Evolutionary conservation across 768 basidiomycete species (phyloP).

Genomic region (Nidularia pulvinata): DNA sequence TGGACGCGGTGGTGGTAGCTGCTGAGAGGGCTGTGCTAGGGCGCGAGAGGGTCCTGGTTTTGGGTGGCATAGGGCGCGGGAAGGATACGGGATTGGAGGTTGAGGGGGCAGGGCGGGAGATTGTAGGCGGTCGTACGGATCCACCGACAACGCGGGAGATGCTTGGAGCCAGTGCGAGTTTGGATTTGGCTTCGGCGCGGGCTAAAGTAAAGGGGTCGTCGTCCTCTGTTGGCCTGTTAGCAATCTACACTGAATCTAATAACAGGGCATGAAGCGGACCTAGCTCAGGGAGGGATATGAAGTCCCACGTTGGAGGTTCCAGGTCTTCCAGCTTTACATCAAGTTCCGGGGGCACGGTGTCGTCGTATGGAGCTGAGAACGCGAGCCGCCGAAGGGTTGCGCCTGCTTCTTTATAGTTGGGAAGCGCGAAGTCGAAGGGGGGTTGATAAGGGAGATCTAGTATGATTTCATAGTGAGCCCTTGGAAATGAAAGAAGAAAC

Average conservation of each 20-base stretch:
- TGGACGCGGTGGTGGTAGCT: background rate
- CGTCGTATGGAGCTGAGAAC: constrained; percentile 27
- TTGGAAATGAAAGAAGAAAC: background rate
- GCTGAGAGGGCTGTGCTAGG: background rate
- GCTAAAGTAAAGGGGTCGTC: background rate
- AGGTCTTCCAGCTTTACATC: constrained; percentile 19
- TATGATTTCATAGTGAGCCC: background rate
- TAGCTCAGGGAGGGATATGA: constrained; percentile 22
- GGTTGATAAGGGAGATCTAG: constrained; percentile 42
- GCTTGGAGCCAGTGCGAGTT: too few species aligned
- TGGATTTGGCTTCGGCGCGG: too few species aligned
- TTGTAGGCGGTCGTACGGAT: background rate
- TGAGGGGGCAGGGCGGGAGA: background rate
- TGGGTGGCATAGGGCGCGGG: background rate
- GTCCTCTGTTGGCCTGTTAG: background rate
- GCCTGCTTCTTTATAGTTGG: constrained; percentile 41
- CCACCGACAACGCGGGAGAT: too few species aligned
- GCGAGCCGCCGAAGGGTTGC: constrained; percentile 28
- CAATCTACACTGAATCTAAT: background rate
- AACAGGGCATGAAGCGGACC: constrained; percentile 11
- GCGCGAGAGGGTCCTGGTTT: background rate
- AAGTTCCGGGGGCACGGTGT: constrained; percentile 23
- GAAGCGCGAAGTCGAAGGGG: constrained; percentile 42
- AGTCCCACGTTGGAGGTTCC: constrained; percentile 21
- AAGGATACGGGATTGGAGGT: background rate